Conservation (phyloP, 148 eudicot species). For the Cornus kousa region DNA sequence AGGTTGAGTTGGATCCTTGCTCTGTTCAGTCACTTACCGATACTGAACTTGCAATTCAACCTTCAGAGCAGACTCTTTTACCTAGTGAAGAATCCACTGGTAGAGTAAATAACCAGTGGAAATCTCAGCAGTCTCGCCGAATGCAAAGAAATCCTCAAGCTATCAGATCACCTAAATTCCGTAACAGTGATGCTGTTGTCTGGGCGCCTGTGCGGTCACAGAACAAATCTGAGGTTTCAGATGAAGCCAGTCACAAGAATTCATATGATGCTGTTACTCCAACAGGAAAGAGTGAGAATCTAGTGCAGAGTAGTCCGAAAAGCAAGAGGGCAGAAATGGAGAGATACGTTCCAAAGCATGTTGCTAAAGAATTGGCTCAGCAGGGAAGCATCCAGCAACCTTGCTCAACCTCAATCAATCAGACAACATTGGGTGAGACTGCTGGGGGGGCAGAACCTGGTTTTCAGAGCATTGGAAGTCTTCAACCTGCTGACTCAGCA, state of each 20-base stretch:
- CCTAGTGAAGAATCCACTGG: slow-evolving; percentile 45
- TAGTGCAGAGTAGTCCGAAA: slow-evolving; percentile 48
- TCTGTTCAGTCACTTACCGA: slow-evolving; percentile 30
- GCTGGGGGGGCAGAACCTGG: slow-evolving; percentile 30
- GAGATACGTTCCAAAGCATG: slow-evolving; percentile 92
- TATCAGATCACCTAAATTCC: slow-evolving; percentile 43
- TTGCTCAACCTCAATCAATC: slow-evolving; percentile 29
- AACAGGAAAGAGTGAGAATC: slow-evolving; percentile 31
- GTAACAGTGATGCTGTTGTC: slow-evolving; percentile 51
- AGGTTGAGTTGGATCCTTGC: slow-evolving; percentile 25
- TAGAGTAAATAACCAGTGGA: slow-evolving; percentile 49
- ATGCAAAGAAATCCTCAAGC: slow-evolving; percentile 56
- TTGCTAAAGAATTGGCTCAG: slow-evolving; percentile 81
- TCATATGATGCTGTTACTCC: slow-evolving; percentile 29
- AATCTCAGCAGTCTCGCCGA: slow-evolving; percentile 62
- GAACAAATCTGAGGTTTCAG: slow-evolving; percentile 45
- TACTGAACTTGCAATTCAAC: slow-evolving; percentile 28
- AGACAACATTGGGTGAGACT: slow-evolving; percentile 32
- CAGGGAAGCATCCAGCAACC: slow-evolving; percentile 52
- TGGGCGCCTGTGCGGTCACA: slow-evolving; percentile 92
- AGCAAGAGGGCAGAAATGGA: slow-evolving; percentile 97
- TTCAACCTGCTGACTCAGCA: slow-evolving; percentile 19
- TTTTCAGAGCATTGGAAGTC: slow-evolving; percentile 31
- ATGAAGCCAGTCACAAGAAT: slow-evolving; percentile 33
- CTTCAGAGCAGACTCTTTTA: slow-evolving; percentile 40